Percentiles rank a stretch among this genome's conserved stretches.
Conservation (phyloP, 208 protist species). For the Phytomonas sp. region DNA sequence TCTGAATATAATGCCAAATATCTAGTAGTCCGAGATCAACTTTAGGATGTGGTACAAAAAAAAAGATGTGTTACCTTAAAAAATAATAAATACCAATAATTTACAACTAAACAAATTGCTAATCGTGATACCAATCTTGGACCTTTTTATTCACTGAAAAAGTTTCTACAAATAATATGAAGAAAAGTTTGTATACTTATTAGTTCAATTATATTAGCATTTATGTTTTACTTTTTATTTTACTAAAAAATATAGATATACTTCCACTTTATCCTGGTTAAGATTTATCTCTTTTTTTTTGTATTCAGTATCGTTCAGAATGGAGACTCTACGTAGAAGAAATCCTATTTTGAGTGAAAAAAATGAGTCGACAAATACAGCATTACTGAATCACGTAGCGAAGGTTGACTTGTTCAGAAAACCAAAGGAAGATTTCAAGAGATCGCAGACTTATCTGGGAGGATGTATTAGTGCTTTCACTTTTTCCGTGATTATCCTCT, state of each 20-base stretch:
- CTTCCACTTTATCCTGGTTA: background rate
- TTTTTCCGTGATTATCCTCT: slow-evolving; percentile 25
- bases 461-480: slow-evolving; percentile 39
- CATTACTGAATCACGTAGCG: slow-evolving; percentile 25
- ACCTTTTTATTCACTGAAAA: background rate
- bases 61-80: background rate
- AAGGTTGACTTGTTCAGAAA: slow-evolving; percentile 55
- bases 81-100: background rate
- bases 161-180: background rate
- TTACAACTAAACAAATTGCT: background rate
- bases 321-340: background rate
- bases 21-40: background rate
- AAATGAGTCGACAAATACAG: background rate
- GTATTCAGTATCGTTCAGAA: background rate
- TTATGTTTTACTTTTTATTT: background rate
- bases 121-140: background rate
- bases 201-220: background rate
- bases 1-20: background rate
- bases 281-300: background rate
- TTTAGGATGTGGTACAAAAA: background rate
- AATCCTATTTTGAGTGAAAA: background rate
- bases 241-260: background rate
- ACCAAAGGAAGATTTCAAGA: slow-evolving; percentile 51
- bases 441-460: slow-evolving; percentile 40
- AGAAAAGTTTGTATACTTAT: background rate